Evolutionary conservation across 2,329 filamentous ascomycete genomes (phyloP).

Genomic region (Capronia coronata): DNA sequence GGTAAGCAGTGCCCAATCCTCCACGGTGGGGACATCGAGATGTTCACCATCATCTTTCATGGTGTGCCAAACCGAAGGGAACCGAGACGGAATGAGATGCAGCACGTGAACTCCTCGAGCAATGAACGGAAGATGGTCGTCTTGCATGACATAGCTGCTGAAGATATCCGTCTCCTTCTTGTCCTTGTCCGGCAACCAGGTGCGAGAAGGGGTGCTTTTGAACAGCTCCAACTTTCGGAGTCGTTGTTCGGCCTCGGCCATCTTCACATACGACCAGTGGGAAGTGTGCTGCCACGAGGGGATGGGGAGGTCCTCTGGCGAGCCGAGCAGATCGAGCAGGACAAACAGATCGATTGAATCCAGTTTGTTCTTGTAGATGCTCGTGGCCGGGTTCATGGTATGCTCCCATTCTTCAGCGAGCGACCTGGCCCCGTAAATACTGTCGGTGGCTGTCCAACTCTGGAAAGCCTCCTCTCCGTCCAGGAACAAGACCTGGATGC

Average conservation of each 20-base stretch:
- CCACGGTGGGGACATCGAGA: constrained; percentile 68
- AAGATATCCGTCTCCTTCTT: constrained; percentile 41
- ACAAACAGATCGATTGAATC: constrained; percentile 81
- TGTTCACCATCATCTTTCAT: constrained; percentile 77
- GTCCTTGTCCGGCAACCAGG: constrained; percentile 28
- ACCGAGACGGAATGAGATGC: constrained; percentile 79
- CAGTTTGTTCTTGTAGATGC: constrained; percentile 68
- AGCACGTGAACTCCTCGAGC: constrained; percentile 76
- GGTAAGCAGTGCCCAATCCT: constrained; percentile 82
- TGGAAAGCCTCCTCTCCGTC: constrained; percentile 93
- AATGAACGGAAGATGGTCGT: constrained; percentile 93
- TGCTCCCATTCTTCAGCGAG: constrained; percentile 77
- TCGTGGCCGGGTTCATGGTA: constrained; percentile 60
- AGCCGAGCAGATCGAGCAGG: constrained; percentile 80
- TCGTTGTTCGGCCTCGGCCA: constrained; percentile 68
- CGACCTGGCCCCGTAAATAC: constrained; percentile 77
- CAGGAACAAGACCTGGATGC: constrained; percentile 80
- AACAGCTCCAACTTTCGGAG: constrained; percentile 62
- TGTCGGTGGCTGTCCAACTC: constrained; percentile 72
- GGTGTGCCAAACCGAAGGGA: constrained; percentile 81
- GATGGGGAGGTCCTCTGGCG: constrained; percentile 56
- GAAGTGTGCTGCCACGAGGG: constrained; percentile 85
- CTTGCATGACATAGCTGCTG: constrained; percentile 53
- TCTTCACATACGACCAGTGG: constrained; percentile 81
- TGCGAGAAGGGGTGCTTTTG: constrained; percentile 48